These are phyloP conservation scores for Kuraishia ogatae DNA, from an alignment of 805 yeast genomes.

Conservation along the genomic window DNA sequence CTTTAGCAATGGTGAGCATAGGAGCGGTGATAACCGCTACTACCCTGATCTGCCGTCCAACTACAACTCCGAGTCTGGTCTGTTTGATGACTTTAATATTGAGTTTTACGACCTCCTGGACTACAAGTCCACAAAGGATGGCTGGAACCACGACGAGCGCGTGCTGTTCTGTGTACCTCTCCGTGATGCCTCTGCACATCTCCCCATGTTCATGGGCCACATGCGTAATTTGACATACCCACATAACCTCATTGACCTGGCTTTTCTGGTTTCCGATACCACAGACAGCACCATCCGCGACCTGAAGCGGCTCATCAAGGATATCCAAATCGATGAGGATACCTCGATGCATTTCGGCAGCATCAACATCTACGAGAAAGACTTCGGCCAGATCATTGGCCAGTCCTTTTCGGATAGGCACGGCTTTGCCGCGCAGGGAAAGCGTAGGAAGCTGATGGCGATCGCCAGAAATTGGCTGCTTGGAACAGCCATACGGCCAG, in stretches of 20 bases:
- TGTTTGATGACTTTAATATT: constrained; percentile 30
- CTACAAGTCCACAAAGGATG: constrained; percentile 56
- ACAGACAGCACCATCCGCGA: constrained; percentile 78
- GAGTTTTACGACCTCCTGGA: constrained; percentile 67
- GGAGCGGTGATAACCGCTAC: constrained; percentile 10
- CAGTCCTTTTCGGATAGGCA: constrained; percentile 88
- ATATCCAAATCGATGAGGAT: constrained; percentile 60
- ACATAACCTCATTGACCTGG: constrained; percentile 70
- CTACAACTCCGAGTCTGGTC: constrained; percentile 13
- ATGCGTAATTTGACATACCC: constrained; percentile 78
- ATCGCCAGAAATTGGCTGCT: constrained; percentile 90
- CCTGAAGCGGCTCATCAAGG: constrained; percentile 47
- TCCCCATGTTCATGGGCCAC: constrained; percentile 84
- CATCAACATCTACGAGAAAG: constrained; percentile 80
- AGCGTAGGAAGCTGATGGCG: constrained; percentile 88
- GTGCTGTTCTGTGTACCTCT: constrained; percentile 82
- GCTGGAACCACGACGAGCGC: constrained; percentile 75
- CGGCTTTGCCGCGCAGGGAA: constrained; percentile 92
- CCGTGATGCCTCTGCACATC: constrained; percentile 85
- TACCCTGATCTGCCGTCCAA: constrained; percentile 28
- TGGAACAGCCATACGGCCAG: constrained; percentile 75
- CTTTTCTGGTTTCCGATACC: constrained; percentile 86
- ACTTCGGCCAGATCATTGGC: constrained; percentile 86
- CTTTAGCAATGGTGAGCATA: neutral
- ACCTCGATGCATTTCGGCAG: constrained; percentile 57